These are phyloP conservation scores for Yamadazyma spencermartinsiae DNA, from an alignment of 1,139 yeast species.

Conservation along the genomic window DNA sequence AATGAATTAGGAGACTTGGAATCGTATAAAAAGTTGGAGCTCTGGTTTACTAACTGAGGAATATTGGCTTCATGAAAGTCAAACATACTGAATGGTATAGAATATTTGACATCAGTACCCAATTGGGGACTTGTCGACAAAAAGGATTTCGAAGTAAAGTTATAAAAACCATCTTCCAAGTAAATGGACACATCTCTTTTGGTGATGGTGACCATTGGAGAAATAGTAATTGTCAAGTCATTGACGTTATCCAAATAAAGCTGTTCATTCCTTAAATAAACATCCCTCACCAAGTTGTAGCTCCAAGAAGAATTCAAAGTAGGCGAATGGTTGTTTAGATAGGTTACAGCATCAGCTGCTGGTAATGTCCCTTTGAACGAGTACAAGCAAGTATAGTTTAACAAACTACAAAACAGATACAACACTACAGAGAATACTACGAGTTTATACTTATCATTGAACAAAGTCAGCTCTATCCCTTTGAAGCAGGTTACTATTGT, in stretches of 20 bases:
- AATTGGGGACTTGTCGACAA: neutral
- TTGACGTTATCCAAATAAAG: conserved; percentile 18
- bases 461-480: neutral
- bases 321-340: conserved; percentile 4
- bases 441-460: neutral
- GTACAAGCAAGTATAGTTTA: conserved; percentile 1
- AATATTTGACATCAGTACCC: neutral
- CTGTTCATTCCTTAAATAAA: conserved; percentile 24
- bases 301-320: neutral
- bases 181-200: conserved; percentile 12
- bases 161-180: conserved; percentile 20
- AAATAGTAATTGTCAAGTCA: conserved; percentile 20
- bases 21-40: neutral
- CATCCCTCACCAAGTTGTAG: conserved; percentile 16
- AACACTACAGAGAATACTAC: neutral
- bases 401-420: neutral
- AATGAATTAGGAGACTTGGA: neutral
- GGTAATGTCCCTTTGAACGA: neutral
- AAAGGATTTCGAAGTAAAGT: conserved; percentile 10
- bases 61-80: conserved; percentile 1
- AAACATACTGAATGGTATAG: neutral
- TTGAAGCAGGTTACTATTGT: no score
- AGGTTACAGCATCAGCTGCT: conserved; percentile 8
- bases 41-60: conserved; percentile 3
- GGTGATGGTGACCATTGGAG: conserved; percentile 18